Conservation (phyloP, 352 stramenopile species). For the Nothophytophthora sp. region DNA sequence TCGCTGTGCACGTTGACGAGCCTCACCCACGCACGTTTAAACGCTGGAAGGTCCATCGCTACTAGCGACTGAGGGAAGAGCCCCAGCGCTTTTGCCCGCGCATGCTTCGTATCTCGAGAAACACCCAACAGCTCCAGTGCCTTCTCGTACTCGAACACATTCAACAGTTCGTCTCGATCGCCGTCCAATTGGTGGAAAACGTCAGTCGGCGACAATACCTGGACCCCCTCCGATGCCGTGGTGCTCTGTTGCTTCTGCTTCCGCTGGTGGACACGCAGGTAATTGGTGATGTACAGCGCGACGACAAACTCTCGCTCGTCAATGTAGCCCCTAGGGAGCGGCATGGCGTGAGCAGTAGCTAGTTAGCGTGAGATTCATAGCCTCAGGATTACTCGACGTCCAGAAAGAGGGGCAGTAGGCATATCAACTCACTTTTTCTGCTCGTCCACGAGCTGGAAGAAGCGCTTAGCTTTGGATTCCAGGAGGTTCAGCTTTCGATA, state of each 20-base stretch:
- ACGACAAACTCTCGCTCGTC: slow-evolving; percentile 77
- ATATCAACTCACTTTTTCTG: slow-evolving; percentile 60
- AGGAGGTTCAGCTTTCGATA: slow-evolving; percentile 68
- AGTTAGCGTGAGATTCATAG: too few relatives aligned
- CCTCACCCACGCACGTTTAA: slow-evolving; percentile 55
- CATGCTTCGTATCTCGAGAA: slow-evolving; percentile 7
- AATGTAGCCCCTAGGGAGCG: slow-evolving; percentile 48
- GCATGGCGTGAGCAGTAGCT: background rate
- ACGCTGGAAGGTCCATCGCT: slow-evolving; percentile 48
- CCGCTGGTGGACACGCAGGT: slow-evolving; percentile 36
- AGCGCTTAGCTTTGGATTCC: slow-evolving; percentile 66
- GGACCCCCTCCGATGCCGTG: background rate
- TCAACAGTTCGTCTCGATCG: slow-evolving; percentile 61
- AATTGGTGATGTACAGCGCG: slow-evolving; percentile 76
- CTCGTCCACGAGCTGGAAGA: slow-evolving; percentile 73
- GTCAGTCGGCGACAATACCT: slow-evolving; percentile 46
- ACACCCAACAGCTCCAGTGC: slow-evolving; percentile 53
- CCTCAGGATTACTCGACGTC: too few relatives aligned
- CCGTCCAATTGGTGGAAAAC: slow-evolving; percentile 64
- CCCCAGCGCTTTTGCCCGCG: slow-evolving; percentile 15
- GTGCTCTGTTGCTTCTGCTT: slow-evolving; percentile 3
- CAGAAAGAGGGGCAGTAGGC: too few relatives aligned
- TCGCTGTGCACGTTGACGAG: slow-evolving; percentile 50
- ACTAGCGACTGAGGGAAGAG: slow-evolving; percentile 38
- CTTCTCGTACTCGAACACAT: slow-evolving; percentile 70